Conservation (phyloP, 257 asterid genomes). For the Lycium barbarum region DNA sequence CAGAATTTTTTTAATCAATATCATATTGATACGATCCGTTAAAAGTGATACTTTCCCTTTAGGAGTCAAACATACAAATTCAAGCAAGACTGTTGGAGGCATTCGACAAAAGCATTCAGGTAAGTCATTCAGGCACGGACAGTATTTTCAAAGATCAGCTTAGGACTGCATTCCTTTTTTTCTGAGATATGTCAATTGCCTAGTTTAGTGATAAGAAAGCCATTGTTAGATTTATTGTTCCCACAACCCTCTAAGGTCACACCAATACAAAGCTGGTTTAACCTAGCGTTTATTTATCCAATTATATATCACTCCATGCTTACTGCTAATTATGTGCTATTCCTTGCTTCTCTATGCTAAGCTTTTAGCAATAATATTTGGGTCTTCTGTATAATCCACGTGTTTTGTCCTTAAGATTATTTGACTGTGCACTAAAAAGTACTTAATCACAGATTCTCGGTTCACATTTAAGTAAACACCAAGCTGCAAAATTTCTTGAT, state of each 20-base stretch:
- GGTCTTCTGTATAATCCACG: neutral
- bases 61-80: slow-evolving; percentile 22
- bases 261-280: no score
- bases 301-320: no score
- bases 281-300: no score
- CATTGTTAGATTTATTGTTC: no score
- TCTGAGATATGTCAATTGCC: no score
- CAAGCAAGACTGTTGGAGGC: slow-evolving; percentile 25
- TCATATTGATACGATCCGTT: neutral
- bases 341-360: no score
- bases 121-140: neutral
- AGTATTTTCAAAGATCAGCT: no score
- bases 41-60: neutral
- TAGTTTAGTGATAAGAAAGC: no score
- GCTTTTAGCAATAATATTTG: neutral
- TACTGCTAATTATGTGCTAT: no score
- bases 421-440: neutral
- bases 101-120: slow-evolving; percentile 25
- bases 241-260: no score
- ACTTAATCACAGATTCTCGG: neutral
- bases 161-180: no score
- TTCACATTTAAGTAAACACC: neutral
- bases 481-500: slow-evolving; percentile 6
- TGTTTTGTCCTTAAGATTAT: neutral
- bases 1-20: neutral